phyloP scores from a whole-genome alignment of 1,284 basidiomycete genomes.

The Cryptococcus sp. region DNA sequence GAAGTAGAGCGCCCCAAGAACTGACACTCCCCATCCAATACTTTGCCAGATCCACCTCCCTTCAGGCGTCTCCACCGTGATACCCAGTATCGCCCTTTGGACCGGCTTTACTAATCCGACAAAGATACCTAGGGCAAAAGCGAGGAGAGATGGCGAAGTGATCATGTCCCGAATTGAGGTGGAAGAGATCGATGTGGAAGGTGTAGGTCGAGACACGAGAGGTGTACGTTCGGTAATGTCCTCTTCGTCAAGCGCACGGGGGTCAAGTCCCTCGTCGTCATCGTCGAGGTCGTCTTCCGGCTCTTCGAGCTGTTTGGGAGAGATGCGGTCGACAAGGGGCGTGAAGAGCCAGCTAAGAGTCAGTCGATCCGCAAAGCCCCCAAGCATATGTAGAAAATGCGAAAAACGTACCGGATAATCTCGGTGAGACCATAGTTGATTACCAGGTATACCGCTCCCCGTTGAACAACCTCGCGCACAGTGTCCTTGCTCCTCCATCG shows the following conservation, averaged over 20 bases:
- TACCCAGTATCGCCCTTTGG: conserved; percentile 23
- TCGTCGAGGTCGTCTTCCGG: conserved; percentile 9
- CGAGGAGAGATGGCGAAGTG: conserved; percentile 14
- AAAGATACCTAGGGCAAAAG: conserved; percentile 27
- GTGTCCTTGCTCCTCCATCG: conserved; percentile 33
- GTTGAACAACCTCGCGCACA: conserved; percentile 13
- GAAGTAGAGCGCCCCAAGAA: conserved; percentile 30
- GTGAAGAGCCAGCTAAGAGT: conserved; percentile 6
- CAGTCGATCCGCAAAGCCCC: neutral
- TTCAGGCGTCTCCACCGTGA: conserved; percentile 2
- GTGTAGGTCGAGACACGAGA: conserved; percentile 13
- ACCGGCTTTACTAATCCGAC: conserved; percentile 36
- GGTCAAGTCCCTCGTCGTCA: neutral
- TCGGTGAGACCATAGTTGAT: conserved; percentile 31
- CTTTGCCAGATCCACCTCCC: conserved; percentile 28
- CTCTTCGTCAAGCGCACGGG: conserved; percentile 13
- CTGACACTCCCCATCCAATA: conserved; percentile 20
- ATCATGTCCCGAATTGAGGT: neutral
- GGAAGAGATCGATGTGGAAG: neutral
- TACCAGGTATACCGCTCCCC: conserved; percentile 29
- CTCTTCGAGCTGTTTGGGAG: conserved; percentile 4
- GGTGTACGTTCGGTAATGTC: conserved; percentile 28
- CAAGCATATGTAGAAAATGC: too few species aligned
- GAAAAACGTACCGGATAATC: conserved; percentile 27
- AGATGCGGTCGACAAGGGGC: conserved; percentile 11